phyloP scores from a whole-genome alignment of 768 basidiomycete species.

The Tulasnella sp. region DNA sequence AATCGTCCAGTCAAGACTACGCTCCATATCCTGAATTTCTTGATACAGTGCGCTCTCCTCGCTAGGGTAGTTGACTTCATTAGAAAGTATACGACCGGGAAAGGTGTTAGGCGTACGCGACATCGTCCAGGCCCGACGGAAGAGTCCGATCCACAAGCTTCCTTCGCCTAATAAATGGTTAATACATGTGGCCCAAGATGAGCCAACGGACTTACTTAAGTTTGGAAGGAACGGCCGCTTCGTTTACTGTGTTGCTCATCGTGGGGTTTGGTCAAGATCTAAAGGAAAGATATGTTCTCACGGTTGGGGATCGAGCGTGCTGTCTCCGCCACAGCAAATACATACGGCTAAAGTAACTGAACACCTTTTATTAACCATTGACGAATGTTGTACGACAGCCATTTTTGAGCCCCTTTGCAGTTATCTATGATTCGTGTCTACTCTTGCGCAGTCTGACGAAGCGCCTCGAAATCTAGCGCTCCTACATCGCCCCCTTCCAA shows the following conservation, averaged over 20 bases:
- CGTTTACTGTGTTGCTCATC: constrained; percentile 17
- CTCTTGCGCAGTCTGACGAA: neutral
- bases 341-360: no score
- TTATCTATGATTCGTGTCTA: neutral
- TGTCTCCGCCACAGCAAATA: no score
- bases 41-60: constrained; percentile 59
- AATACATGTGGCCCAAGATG: neutral
- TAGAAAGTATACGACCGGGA: no score
- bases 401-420: no score
- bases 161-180: constrained; percentile 2
- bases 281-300: neutral
- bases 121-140: constrained; percentile 19
- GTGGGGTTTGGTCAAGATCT: neutral
- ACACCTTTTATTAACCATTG: no score
- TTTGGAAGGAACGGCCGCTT: constrained; percentile 10
- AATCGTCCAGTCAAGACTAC: constrained; percentile 93
- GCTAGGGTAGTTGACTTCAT: neutral
- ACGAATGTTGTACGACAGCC: no score
- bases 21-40: constrained; percentile 80
- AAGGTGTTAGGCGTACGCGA: constrained; percentile 19
- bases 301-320: neutral
- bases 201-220: constrained; percentile 6
- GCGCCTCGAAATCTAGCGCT: neutral
- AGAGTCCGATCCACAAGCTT: constrained; percentile 23
- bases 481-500: neutral